Conservation (phyloP, 1,284 basidiomycete genomes). For the Sutorius eximius region DNA sequence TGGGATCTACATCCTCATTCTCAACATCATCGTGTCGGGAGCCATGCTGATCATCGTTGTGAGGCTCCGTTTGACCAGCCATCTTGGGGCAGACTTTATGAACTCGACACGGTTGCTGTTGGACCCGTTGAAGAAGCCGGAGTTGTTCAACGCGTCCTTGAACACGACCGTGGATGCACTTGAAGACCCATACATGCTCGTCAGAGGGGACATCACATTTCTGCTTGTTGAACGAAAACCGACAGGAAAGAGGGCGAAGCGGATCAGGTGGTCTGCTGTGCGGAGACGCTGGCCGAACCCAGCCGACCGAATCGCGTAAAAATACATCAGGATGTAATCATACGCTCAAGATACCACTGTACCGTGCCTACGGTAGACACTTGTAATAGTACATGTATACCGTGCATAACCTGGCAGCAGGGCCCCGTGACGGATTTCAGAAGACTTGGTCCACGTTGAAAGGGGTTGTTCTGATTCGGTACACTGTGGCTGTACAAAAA, state of each 20-base stretch:
- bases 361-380: neutral
- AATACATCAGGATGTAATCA: neutral
- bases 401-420: too few species aligned
- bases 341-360: neutral
- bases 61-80: conserved; percentile 9
- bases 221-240: neutral
- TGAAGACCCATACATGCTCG: conserved; percentile 11
- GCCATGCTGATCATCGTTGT: conserved; percentile 8
- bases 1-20: conserved; percentile 10
- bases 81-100: conserved; percentile 12
- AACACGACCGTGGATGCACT: conserved; percentile 8
- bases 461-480: too few species aligned
- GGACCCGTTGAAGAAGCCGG: conserved; percentile 6
- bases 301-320: neutral
- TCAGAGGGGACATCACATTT: neutral
- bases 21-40: conserved; percentile 11
- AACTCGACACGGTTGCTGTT: conserved; percentile 11
- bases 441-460: too few species aligned
- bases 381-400: too few species aligned
- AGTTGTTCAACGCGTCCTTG: conserved; percentile 15
- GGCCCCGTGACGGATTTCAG: too few species aligned
- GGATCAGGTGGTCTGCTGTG: neutral
- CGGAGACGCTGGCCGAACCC: neutral
- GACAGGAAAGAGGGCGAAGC: neutral
- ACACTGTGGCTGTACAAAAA: conserved; percentile 26